phyloP scores from a whole-genome alignment of 2,329 filamentous ascomycete genomes.

The Arthrinium phaeospermum region DNA sequence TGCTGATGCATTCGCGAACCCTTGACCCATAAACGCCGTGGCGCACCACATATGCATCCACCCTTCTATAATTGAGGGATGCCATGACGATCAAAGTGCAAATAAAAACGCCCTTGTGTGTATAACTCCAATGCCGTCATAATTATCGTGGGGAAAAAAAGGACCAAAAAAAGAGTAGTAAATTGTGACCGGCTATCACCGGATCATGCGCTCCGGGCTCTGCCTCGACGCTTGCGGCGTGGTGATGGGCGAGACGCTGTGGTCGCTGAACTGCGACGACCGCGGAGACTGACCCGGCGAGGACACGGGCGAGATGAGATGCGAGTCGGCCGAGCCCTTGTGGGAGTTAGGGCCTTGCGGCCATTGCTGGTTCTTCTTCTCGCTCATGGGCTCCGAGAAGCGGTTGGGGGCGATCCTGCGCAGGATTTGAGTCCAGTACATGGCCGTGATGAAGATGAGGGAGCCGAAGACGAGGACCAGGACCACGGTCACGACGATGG shows the following conservation, averaged over 20 bases:
- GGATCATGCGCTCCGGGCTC: background rate
- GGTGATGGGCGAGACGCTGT: background rate
- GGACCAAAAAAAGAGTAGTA: background rate
- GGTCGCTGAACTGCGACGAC: constrained; percentile 1
- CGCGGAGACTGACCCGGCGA: background rate
- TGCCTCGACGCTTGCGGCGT: constrained; percentile 10
- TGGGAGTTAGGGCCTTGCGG: background rate
- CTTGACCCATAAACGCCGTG: constrained; percentile 15
- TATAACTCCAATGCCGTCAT: constrained; percentile 17
- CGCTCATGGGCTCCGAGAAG: constrained; percentile 8
- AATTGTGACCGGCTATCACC: background rate
- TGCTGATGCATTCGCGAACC: background rate
- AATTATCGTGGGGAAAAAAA: background rate
- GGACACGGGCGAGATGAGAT: constrained; percentile 18
- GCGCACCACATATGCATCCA: constrained; percentile 10
- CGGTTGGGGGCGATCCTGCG: background rate
- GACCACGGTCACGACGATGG: constrained; percentile 16
- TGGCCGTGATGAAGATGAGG: constrained; percentile 4
- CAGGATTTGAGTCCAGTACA: constrained; percentile 18
- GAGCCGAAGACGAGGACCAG: constrained; percentile 19
- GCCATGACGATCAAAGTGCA: background rate
- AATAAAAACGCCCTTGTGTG: background rate
- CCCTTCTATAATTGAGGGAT: background rate
- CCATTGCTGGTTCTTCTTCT: constrained; percentile 14
- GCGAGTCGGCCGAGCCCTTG: constrained; percentile 6